phyloP scores from a whole-genome alignment of 2,329 filamentous ascomycete genomes.

The Byssochlamys sp. region DNA sequence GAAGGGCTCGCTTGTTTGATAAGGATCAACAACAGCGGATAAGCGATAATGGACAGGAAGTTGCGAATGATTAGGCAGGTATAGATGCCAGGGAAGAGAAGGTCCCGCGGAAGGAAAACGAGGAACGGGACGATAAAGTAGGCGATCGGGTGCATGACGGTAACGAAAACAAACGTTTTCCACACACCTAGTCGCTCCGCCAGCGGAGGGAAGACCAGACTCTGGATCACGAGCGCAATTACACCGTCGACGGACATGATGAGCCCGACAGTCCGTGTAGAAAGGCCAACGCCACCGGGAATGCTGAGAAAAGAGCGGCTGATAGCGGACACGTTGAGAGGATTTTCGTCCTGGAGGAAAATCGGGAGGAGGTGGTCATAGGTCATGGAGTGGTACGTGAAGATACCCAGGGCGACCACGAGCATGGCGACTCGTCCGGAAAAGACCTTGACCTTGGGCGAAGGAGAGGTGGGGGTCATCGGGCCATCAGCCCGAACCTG shows the following conservation, averaged over 20 bases:
- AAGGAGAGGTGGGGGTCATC: constrained; percentile 21
- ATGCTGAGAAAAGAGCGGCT: constrained; percentile 44
- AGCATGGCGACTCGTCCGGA: constrained; percentile 62
- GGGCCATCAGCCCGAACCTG: constrained; percentile 40
- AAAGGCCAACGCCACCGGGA: constrained; percentile 56
- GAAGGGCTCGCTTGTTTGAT: constrained; percentile 62
- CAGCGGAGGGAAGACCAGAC: constrained; percentile 57
- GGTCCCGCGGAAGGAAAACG: constrained; percentile 45
- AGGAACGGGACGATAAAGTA: constrained; percentile 63
- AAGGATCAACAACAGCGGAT: constrained; percentile 59
- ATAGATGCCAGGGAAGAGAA: constrained; percentile 56
- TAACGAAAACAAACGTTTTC: constrained; percentile 56
- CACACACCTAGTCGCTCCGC: constrained; percentile 58
- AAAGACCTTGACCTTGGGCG: constrained; percentile 38
- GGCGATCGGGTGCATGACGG: constrained; percentile 55
- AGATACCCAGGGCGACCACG: constrained; percentile 73
- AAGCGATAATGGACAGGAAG: constrained; percentile 58
- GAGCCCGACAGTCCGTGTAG: constrained; percentile 56
- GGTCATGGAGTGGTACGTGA: constrained; percentile 91
- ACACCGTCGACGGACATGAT: constrained; percentile 62
- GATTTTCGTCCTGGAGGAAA: constrained; percentile 67
- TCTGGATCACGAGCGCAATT: constrained; percentile 65
- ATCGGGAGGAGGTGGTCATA: constrained; percentile 88
- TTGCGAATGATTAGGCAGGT: constrained; percentile 56
- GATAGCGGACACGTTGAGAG: constrained; percentile 21